These are phyloP conservation scores for Astrephomene gubernaculifera DNA, from an alignment of 139 green algal species.

Conservation along the genomic window DNA sequence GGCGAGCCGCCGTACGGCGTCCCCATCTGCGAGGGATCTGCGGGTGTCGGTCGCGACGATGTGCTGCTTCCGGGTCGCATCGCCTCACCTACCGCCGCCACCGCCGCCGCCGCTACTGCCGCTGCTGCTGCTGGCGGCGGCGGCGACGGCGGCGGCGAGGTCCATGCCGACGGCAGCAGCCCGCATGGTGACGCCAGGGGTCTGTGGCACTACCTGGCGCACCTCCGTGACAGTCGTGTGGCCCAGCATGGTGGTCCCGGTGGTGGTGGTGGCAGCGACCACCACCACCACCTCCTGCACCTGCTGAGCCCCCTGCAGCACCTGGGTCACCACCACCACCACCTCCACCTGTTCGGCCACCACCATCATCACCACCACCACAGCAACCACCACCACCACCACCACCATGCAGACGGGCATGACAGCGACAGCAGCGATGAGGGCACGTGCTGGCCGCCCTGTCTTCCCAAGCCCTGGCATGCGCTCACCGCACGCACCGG, in stretches of 20 bases:
- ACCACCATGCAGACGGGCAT: not conserved
- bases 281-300: not conserved
- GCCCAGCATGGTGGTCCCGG: not conserved
- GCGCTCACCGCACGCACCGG: not conserved
- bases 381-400: not conserved
- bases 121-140: not conserved
- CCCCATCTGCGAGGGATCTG: constrained; percentile 16
- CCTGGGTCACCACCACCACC: not conserved
- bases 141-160: not conserved
- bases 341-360: not conserved
- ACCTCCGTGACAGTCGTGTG: too few relatives aligned
- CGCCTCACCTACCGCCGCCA: not conserved
- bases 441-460: constrained; percentile 23
- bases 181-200: not conserved
- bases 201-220: not conserved
- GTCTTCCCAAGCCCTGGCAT: constrained; percentile 26
- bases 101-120: not conserved
- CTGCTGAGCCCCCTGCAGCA: not conserved
- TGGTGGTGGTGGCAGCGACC: not conserved
- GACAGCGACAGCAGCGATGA: not conserved
- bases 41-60: not conserved
- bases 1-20: not conserved
- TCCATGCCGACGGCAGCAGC: not conserved
- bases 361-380: not conserved
- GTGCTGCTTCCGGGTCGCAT: not conserved